Evolutionary conservation across 2,329 filamentous ascomycete genomes (phyloP).

Genomic region (Colletotrichum filicis): DNA sequence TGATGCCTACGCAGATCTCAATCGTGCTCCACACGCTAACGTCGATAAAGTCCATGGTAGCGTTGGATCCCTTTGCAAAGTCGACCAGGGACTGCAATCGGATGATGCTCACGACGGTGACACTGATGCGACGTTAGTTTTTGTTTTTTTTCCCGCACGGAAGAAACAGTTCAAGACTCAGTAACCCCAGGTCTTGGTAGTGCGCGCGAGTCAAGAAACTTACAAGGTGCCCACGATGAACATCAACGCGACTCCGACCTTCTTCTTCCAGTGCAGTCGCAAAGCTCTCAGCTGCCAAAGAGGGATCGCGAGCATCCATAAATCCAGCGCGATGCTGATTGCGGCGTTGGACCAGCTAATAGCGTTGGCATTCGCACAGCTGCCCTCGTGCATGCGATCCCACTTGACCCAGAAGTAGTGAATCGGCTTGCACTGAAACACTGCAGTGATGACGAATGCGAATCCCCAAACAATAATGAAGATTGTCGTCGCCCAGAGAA

Average conservation of each 20-base stretch:
- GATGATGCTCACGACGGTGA: constrained; percentile 43
- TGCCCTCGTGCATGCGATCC: constrained; percentile 56
- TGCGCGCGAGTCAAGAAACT: constrained; percentile 30
- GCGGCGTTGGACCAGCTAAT: constrained; percentile 59
- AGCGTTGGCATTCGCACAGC: constrained; percentile 56
- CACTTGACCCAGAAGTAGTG: constrained; percentile 61
- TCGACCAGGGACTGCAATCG: constrained; percentile 41
- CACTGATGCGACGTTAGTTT: constrained; percentile 30
- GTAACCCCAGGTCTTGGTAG: background rate
- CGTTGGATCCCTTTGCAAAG: constrained; percentile 37
- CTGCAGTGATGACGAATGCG: constrained; percentile 49
- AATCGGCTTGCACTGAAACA: constrained; percentile 61
- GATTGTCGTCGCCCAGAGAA: constrained; percentile 51
- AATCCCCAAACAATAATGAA: constrained; percentile 49
- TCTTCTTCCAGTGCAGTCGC: constrained; percentile 55
- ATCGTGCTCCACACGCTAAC: constrained; percentile 46
- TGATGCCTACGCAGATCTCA: constrained; percentile 50
- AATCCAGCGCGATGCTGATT: constrained; percentile 59
- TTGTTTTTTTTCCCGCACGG: no score
- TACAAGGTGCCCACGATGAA: constrained; percentile 55
- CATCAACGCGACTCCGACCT: constrained; percentile 55
- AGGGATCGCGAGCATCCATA: constrained; percentile 60
- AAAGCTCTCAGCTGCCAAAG: constrained; percentile 51
- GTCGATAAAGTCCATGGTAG: constrained; percentile 40
- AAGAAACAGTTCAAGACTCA: background rate